Evolutionary conservation across 164 flowering plant species (phyloP).

Genomic region (Saururus chinensis): DNA sequence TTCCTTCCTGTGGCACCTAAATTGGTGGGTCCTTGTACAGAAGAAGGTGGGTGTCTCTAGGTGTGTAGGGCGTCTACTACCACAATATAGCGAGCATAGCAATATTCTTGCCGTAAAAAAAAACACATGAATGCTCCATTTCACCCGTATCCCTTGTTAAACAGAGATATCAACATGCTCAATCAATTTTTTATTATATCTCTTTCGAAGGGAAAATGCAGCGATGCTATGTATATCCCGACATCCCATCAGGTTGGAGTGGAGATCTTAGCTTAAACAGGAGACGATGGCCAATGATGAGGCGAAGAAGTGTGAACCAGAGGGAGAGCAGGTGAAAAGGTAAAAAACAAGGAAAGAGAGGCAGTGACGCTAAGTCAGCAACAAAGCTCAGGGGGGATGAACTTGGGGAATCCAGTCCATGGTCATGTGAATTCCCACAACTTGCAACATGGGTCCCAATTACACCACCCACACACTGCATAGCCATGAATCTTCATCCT

Average conservation of each 20-base stretch:
- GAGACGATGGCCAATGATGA: constrained; percentile 5
- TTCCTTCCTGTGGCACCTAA: constrained; percentile 2
- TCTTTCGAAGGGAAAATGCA: too few species aligned
- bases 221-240: too few species aligned
- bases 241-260: constrained; percentile 14
- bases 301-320: not conserved
- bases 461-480: constrained; percentile 40
- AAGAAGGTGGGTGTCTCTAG: not conserved
- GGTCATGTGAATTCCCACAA: constrained; percentile 71
- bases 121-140: too few species aligned
- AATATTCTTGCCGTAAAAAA: too few species aligned
- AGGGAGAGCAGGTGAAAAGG: not conserved
- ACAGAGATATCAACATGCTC: too few species aligned
- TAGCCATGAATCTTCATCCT: constrained; percentile 51
- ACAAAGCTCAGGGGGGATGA: constrained; percentile 57
- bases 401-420: constrained; percentile 44
- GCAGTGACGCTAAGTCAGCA: constrained; percentile 11
- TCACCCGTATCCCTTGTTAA: too few species aligned
- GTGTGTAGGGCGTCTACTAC: not conserved
- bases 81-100: too few species aligned
- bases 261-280: constrained; percentile 13
- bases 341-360: not conserved
- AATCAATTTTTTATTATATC: too few species aligned
- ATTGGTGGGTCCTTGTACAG: not conserved
- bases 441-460: constrained; percentile 38